A percentile compares a stretch with the other conserved stretches of the same genome.
Conservation (phyloP, 352 stramenopile genomes). For the Bremia lactucae region DNA sequence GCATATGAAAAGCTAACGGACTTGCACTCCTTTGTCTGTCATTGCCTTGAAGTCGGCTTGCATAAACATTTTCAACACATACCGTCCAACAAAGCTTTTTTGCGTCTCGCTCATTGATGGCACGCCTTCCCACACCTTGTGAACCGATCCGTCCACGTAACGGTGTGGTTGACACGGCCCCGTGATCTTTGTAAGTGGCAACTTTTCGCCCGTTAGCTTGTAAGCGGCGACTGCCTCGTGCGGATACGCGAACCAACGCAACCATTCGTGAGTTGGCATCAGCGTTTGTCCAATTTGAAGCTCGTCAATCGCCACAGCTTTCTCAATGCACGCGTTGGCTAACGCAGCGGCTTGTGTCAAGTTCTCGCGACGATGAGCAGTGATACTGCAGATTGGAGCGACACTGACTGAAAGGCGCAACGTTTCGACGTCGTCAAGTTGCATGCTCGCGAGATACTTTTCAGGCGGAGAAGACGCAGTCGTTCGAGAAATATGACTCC, state of each 20-base stretch:
- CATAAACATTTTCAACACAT: constrained; percentile 24
- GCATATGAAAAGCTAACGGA: too few relatives aligned
- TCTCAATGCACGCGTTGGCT: constrained; percentile 14
- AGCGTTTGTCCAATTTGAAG: constrained; percentile 15
- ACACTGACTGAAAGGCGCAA: constrained; percentile 12
- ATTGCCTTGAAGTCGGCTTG: constrained; percentile 18
- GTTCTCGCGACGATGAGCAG: constrained; percentile 17
- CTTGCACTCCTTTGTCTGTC: too few relatives aligned
- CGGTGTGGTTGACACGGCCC: constrained; percentile 24
- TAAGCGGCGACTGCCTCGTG: constrained; percentile 18
- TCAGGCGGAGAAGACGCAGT: constrained; percentile 8
- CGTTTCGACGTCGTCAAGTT: constrained; percentile 17
- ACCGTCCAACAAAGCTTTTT: constrained; percentile 14
- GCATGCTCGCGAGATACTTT: constrained; percentile 21
- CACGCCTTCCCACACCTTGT: constrained; percentile 15
- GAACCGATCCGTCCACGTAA: constrained; percentile 14
- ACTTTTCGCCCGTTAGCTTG: constrained; percentile 14
- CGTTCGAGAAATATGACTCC: constrained; percentile 48
- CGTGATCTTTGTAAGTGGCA: constrained; percentile 13
- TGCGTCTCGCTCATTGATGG: constrained; percentile 17
- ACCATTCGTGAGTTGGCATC: constrained; percentile 12
- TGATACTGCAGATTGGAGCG: constrained; percentile 12
- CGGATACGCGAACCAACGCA: constrained; percentile 34
- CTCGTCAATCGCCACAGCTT: constrained; percentile 7
- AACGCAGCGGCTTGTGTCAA: constrained; percentile 15